Conservation (phyloP, 2,329 filamentous ascomycete genomes). For the Paracorniculantispora psalliotae region DNA sequence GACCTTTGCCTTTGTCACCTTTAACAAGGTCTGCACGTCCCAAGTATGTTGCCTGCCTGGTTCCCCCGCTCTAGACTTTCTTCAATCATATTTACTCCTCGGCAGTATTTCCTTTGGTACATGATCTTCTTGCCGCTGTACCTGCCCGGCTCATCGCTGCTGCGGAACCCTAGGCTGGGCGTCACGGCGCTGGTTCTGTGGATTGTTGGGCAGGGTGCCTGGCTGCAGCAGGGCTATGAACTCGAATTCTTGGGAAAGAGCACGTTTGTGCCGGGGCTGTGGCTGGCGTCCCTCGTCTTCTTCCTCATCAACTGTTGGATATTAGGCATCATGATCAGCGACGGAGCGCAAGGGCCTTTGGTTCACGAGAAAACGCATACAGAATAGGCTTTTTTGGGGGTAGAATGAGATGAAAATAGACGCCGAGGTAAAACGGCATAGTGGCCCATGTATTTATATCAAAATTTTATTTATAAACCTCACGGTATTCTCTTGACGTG, state of each 20-base stretch:
- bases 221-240: slow-evolving; percentile 70
- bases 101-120: slow-evolving; percentile 99
- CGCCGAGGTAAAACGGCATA: not conserved
- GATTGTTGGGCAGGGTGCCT: slow-evolving; percentile 68
- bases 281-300: slow-evolving; percentile 69
- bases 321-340: slow-evolving; percentile 70
- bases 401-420: not conserved
- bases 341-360: slow-evolving; percentile 37
- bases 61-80: no score
- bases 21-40: slow-evolving; percentile 98
- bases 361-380: slow-evolving; percentile 18
- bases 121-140: slow-evolving; percentile 90
- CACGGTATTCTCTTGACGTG: not conserved
- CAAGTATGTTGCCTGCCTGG: slow-evolving; percentile 57
- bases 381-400: not conserved
- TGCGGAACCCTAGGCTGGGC: slow-evolving; percentile 57
- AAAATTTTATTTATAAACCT: not conserved
- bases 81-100: no score
- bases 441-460: not conserved
- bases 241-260: slow-evolving; percentile 77
- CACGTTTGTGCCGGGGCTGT: slow-evolving; percentile 82
- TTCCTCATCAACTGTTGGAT: slow-evolving; percentile 87
- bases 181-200: slow-evolving; percentile 63
- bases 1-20: slow-evolving; percentile 94
- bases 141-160: slow-evolving; percentile 71